phyloP scores from a whole-genome alignment of 495 filamentous ascomycete genomes.

The Mycothermus thermophilus region DNA sequence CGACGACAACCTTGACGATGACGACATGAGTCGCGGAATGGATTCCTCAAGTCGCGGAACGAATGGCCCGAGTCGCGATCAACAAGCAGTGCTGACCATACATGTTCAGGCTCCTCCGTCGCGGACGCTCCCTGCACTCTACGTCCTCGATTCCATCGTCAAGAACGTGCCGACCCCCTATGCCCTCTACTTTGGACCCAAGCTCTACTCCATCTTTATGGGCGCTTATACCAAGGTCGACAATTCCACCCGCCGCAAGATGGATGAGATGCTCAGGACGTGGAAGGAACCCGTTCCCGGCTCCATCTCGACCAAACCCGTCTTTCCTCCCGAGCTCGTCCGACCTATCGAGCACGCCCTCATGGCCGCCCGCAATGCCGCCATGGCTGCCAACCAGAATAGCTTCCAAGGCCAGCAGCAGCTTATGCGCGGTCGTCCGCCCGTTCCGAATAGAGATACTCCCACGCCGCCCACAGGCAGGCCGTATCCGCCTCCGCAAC shows the following conservation, averaged over 20 bases:
- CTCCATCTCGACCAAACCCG: conserved; percentile 72
- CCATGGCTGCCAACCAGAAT: conserved; percentile 55
- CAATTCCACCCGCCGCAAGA: conserved; percentile 59
- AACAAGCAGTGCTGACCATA: conserved; percentile 6
- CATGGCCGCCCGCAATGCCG: conserved; percentile 70
- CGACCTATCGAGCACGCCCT: conserved; percentile 85
- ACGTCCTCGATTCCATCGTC: conserved; percentile 93
- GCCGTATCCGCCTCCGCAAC: conserved; percentile 12
- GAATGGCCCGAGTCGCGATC: too few relatives aligned
- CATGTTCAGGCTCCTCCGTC: conserved; percentile 56
- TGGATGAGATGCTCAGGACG: conserved; percentile 94
- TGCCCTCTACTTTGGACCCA: conserved; percentile 80
- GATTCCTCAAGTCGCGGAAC: too few relatives aligned
- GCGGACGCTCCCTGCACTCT: conserved; percentile 86
- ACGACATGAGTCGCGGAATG: too few relatives aligned
- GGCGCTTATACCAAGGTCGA: conserved; percentile 85
- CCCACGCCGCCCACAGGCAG: conserved; percentile 51
- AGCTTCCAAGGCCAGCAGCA: conserved; percentile 51
- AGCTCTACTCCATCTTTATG: conserved; percentile 91
- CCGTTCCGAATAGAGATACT: conserved; percentile 47
- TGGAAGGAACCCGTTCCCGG: conserved; percentile 96
- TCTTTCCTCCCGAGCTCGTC: conserved; percentile 74
- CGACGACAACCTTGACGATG: too few relatives aligned
- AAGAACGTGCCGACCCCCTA: conserved; percentile 98
- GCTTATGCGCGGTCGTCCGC: conserved; percentile 41